Evolutionary conservation across 31 red algal species (phyloP).

Genomic region (Odonthalia washingtoniensis): DNA sequence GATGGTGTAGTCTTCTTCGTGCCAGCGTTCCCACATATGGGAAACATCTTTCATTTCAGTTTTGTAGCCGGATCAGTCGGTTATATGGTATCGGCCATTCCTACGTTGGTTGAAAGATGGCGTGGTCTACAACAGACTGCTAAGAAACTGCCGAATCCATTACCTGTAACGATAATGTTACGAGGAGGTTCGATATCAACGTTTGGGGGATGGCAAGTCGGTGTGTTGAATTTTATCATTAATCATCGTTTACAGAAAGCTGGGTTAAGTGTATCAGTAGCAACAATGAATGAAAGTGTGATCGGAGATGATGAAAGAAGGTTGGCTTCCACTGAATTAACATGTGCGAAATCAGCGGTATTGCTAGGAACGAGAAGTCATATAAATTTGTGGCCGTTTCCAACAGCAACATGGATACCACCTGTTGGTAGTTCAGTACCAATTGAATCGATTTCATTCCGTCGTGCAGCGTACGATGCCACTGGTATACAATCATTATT

Average conservation of each 20-base stretch:
- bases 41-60: slow-evolving; percentile 65
- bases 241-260: slow-evolving; percentile 1
- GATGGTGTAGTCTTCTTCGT: slow-evolving; percentile 30
- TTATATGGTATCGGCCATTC: background rate
- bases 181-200: background rate
- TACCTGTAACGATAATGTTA: background rate
- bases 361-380: slow-evolving; percentile 46
- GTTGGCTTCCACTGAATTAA: background rate
- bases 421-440: slow-evolving; percentile 41
- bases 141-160: background rate
- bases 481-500: slow-evolving; percentile 10
- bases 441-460: slow-evolving; percentile 49
- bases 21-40: slow-evolving; percentile 46
- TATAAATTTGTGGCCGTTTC: slow-evolving; percentile 63
- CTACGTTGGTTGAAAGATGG: background rate
- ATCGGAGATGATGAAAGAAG: too few species aligned
- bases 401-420: slow-evolving; percentile 24
- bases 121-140: background rate
- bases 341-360: slow-evolving; percentile 31
- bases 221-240: slow-evolving; percentile 19
- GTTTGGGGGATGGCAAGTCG: background rate
- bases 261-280: background rate
- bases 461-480: slow-evolving; percentile 42
- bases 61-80: slow-evolving; percentile 26
- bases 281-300: slow-evolving; percentile 24